Evolutionary conservation across 495 filamentous ascomycete species (phyloP).

Genomic region (Echria macrotheca): DNA sequence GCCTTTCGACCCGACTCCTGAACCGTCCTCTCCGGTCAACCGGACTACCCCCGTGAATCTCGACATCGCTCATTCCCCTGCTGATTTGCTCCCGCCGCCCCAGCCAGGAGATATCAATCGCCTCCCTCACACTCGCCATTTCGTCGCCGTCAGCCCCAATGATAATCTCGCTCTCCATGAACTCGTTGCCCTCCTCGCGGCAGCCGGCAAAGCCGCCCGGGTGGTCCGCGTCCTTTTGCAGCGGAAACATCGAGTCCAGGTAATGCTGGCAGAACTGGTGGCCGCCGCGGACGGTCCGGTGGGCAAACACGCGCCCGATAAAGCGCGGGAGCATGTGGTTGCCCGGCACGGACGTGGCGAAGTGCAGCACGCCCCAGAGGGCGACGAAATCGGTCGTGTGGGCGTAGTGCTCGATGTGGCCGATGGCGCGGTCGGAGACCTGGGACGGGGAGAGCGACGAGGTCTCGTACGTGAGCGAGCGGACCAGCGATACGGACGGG

Average conservation of each 20-base stretch:
- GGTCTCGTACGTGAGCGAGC: conserved; percentile 12
- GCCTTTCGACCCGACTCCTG: conserved; percentile 1
- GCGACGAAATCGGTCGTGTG: conserved; percentile 73
- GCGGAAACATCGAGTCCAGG: conserved; percentile 70
- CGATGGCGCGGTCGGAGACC: conserved; percentile 46
- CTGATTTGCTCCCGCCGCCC: conserved; percentile 11
- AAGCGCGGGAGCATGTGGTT: conserved; percentile 50
- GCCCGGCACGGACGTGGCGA: conserved; percentile 41
- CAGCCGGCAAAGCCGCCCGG: conserved; percentile 29
- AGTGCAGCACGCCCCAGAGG: conserved; percentile 68
- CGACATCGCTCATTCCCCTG: conserved; percentile 23
- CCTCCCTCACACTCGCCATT: conserved; percentile 32
- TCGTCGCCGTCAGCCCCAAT: conserved; percentile 34
- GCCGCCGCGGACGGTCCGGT: conserved; percentile 51
- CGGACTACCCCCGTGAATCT: conserved; percentile 27
- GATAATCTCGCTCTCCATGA: conserved; percentile 53
- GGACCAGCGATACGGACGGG: background rate
- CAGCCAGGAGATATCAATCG: conserved; percentile 31
- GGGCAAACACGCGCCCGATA: conserved; percentile 70
- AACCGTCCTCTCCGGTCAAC: conserved; percentile 11
- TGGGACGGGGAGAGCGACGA: conserved; percentile 15
- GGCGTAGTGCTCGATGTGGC: conserved; percentile 81
- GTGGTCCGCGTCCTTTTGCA: conserved; percentile 21
- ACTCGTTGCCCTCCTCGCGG: conserved; percentile 37
- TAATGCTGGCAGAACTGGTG: conserved; percentile 82